A percentile compares a stretch with the other conserved stretches of the same genome.
Conservation (phyloP, 495 filamentous ascomycete species). For the Penicillium chermesinum region DNA sequence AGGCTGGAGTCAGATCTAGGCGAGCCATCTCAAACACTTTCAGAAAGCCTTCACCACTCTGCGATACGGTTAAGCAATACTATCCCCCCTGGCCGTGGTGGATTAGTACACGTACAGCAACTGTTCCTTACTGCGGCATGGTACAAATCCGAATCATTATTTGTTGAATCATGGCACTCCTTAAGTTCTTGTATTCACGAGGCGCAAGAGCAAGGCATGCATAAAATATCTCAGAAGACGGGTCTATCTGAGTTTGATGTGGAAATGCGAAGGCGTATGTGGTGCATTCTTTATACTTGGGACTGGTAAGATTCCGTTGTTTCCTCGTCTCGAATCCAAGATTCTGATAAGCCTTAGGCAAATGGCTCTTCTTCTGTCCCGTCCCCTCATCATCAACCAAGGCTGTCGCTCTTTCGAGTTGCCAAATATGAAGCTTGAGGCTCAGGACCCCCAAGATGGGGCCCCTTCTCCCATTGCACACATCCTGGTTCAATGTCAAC, state of each 20-base stretch:
- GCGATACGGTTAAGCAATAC: slow-evolving; percentile 42
- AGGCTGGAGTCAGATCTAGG: slow-evolving; percentile 46
- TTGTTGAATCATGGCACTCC: slow-evolving; percentile 49
- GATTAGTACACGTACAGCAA: slow-evolving; percentile 47
- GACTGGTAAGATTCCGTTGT: slow-evolving; percentile 23
- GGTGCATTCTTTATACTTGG: slow-evolving; percentile 37
- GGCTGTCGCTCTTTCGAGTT: slow-evolving; percentile 17
- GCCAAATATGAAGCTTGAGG: slow-evolving; percentile 23
- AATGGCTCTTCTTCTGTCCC: slow-evolving; percentile 26
- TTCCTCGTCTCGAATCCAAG: neutral
- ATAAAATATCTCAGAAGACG: slow-evolving; percentile 32
- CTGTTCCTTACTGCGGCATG: slow-evolving; percentile 47
- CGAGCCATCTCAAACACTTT: slow-evolving; percentile 30
- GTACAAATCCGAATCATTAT: slow-evolving; percentile 49
- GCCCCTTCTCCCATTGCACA: slow-evolving; percentile 22
- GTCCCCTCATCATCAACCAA: slow-evolving; percentile 25
- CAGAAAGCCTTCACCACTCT: slow-evolving; percentile 36
- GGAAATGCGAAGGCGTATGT: slow-evolving; percentile 34
- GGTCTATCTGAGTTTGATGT: slow-evolving; percentile 38
- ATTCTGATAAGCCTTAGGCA: slow-evolving; percentile 17
- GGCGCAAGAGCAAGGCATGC: slow-evolving; percentile 49
- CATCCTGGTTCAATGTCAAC: slow-evolving; percentile 19
- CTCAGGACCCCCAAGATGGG: slow-evolving; percentile 4
- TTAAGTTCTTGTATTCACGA: slow-evolving; percentile 42
- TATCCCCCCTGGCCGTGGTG: slow-evolving; percentile 43